A percentile compares a stretch with the other conserved stretches of the same genome.
These are phyloP conservation scores for Coprinopsis marcescibilis DNA, from an alignment of 768 basidiomycete genomes.

Conservation along the genomic window DNA sequence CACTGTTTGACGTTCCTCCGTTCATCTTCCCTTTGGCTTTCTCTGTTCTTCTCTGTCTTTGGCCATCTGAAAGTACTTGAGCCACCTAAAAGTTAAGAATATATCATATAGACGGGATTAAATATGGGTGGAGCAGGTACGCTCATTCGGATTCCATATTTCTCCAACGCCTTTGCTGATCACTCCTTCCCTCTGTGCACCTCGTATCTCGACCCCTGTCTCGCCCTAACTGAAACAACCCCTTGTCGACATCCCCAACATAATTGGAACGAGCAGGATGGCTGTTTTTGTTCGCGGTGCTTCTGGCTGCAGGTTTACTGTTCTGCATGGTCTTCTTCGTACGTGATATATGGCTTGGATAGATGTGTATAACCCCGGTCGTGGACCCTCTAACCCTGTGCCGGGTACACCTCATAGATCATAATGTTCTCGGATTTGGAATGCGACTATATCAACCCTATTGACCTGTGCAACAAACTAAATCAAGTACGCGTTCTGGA, in stretches of 20 bases:
- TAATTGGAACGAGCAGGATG: conserved; percentile 55
- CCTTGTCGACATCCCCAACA: too few relatives aligned
- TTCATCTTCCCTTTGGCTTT: too few relatives aligned
- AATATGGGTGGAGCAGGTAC: conserved; percentile 1
- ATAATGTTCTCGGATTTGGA: conserved; percentile 99
- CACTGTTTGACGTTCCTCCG: too few relatives aligned
- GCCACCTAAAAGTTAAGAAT: too few relatives aligned
- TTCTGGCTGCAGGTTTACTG: conserved; percentile 89
- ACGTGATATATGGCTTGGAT: conserved; percentile 32
- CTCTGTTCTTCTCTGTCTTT: too few relatives aligned
- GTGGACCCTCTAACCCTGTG: conserved; percentile 7
- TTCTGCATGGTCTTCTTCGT: conserved; percentile 99
- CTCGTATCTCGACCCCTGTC: too few relatives aligned
- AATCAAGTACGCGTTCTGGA: conserved; percentile 65
- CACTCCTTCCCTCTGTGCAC: not conserved
- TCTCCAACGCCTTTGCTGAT: not conserved
- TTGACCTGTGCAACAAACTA: conserved; percentile 99
- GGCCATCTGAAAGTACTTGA: too few relatives aligned
- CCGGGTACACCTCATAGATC: conserved; percentile 64
- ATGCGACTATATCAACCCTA: conserved; percentile 99
- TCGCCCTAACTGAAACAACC: too few relatives aligned
- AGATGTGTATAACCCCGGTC: not conserved
- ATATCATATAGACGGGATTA: too few relatives aligned
- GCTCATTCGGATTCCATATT: not conserved
- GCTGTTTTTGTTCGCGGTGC: conserved; percentile 95